Evolutionary conservation across 306 rosid species (phyloP).

Genomic region (Astragalus glycyphyllos): DNA sequence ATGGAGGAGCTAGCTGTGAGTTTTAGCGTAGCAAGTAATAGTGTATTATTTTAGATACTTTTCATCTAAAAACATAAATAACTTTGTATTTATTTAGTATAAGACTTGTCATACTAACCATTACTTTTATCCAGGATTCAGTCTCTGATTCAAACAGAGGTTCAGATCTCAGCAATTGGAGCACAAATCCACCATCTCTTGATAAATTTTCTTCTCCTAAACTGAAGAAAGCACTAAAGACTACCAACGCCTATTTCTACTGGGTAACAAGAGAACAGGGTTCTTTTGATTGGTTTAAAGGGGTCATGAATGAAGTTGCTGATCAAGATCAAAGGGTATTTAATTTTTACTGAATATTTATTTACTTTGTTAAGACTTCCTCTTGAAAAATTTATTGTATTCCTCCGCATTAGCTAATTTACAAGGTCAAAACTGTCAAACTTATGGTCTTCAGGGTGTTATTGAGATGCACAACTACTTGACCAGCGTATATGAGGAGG

Average conservation of each 20-base stretch:
- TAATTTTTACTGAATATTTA: constrained; percentile 15
- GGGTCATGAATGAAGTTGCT: constrained; percentile 95
- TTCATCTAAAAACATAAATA: neutral
- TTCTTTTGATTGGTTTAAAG: constrained; percentile 97
- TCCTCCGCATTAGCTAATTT: constrained; percentile 33
- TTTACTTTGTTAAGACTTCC: constrained; percentile 24
- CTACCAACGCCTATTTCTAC: constrained; percentile 89
- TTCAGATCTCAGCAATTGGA: constrained; percentile 59
- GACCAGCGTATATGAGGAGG: constrained; percentile 96
- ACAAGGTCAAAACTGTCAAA: constrained; percentile 1
- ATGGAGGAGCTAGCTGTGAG: constrained; percentile 94
- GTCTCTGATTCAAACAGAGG: constrained; percentile 61
- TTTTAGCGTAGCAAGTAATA: constrained; percentile 30
- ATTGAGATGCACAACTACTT: constrained; percentile 98
- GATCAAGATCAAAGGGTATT: constrained; percentile 84
- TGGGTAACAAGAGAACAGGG: constrained; percentile 97
- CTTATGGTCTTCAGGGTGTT: constrained; percentile 69
- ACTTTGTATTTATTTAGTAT: neutral
- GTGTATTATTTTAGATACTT: neutral
- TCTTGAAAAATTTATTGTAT: constrained; percentile 7
- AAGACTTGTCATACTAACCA: neutral
- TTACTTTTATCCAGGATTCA: constrained; percentile 60
- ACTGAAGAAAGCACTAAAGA: constrained; percentile 68
- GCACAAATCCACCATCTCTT: constrained; percentile 51
- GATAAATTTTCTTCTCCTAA: constrained; percentile 65